A percentile compares a stretch with the other conserved stretches of the same genome.
phyloP scores from a whole-genome alignment of 208 protist species.

The Eutreptiella sp. region DNA sequence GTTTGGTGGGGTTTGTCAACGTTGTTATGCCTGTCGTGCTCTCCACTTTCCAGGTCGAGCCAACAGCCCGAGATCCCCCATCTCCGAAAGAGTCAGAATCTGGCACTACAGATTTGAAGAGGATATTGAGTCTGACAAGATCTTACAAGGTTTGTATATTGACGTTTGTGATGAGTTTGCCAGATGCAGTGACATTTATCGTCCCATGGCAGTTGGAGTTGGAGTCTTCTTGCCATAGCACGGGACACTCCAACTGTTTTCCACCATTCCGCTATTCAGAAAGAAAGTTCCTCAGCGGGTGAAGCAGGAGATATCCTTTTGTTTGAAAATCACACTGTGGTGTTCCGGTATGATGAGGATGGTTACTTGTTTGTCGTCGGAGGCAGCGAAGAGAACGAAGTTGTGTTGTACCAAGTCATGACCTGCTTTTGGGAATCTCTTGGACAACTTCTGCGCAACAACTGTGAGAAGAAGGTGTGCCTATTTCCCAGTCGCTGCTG shows the following conservation, averaged over 20 bases:
- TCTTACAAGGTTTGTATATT: too few relatives aligned
- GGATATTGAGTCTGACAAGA: too few relatives aligned
- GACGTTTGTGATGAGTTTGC: too few relatives aligned
- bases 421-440: constrained; percentile 55
- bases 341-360: constrained; percentile 57
- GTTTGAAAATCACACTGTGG: constrained; percentile 58
- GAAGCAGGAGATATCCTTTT: constrained; percentile 60
- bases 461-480: constrained; percentile 21
- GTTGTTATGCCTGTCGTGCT: too few relatives aligned
- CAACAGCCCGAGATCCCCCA: constrained; percentile 30
- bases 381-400: constrained; percentile 64
- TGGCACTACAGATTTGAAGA: too few relatives aligned
- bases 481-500: neutral
- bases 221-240: too few relatives aligned
- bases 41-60: too few relatives aligned
- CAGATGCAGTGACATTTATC: too few relatives aligned
- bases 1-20: too few relatives aligned
- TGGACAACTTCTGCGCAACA: constrained; percentile 45
- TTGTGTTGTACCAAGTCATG: constrained; percentile 61
- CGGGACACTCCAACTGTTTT: too few relatives aligned
- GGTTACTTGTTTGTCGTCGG: constrained; percentile 67
- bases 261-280: too few relatives aligned
- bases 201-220: too few relatives aligned
- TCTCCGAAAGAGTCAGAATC: constrained; percentile 5
- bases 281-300: neutral